Evolutionary conservation across 192 early-diverging fungal genomes (phyloP).

Genomic region (Entomortierella parvispora): DNA sequence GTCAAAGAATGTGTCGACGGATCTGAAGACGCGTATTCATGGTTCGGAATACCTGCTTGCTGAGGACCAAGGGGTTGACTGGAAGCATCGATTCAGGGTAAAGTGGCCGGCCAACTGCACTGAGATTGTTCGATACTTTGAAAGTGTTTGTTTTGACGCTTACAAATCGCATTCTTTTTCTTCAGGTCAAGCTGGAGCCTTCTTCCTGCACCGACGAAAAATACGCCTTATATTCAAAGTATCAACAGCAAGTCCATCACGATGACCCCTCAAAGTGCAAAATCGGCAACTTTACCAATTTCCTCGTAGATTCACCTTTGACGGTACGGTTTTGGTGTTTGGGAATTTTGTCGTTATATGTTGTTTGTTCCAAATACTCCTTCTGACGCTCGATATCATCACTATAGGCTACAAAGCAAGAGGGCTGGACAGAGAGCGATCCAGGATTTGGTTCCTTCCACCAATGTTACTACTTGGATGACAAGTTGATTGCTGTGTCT

Average conservation of each 20-base stretch:
- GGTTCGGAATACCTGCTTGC: constrained; percentile 30
- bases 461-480: constrained; percentile 91
- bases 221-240: constrained; percentile 80
- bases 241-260: constrained; percentile 85
- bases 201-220: constrained; percentile 79
- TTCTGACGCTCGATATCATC: too few species aligned
- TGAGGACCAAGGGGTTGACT: constrained; percentile 21
- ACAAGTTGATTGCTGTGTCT: constrained; percentile 84
- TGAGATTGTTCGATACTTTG: constrained; percentile 8
- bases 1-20: constrained; percentile 34
- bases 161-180: background rate
- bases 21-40: constrained; percentile 38
- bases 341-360: too few species aligned
- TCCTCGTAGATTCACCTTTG: constrained; percentile 84
- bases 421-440: constrained; percentile 32
- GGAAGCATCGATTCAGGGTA: constrained; percentile 51
- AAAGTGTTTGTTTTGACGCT: constrained; percentile 1
- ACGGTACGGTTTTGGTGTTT: too few species aligned
- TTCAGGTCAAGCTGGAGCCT: constrained; percentile 67
- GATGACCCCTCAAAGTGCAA: constrained; percentile 66
- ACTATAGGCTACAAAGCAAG: constrained; percentile 16
- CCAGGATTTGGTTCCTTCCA: constrained; percentile 84
- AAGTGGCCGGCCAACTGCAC: background rate
- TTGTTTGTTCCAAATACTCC: too few species aligned
- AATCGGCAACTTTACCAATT: constrained; percentile 62